Percentiles rank a stretch among this genome's conserved stretches.
These are phyloP conservation scores for Scutellaria barbata DNA, from an alignment of 257 asterid species.

Conservation along the genomic window DNA sequence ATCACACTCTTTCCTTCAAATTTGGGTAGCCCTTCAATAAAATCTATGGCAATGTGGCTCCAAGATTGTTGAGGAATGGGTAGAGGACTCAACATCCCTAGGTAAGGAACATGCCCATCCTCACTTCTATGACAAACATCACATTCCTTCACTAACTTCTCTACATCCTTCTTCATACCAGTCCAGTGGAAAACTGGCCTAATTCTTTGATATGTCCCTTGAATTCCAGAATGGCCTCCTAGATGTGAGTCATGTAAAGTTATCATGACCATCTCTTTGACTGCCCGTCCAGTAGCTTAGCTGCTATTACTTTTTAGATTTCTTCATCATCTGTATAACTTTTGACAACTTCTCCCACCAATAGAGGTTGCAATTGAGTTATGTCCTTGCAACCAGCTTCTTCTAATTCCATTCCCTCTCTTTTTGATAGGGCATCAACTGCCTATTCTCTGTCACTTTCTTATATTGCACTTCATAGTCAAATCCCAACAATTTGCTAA, in stretches of 20 bases:
- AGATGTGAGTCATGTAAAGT: too few species aligned
- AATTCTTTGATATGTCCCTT: neutral
- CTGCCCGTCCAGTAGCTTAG: too few species aligned
- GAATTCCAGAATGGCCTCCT: neutral
- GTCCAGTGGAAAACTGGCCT: neutral
- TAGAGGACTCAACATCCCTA: neutral
- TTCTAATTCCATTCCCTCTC: neutral
- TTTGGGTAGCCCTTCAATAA: slow-evolving; percentile 10
- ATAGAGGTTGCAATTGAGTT: too few species aligned
- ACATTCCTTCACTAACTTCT: neutral
- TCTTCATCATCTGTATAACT: too few species aligned
- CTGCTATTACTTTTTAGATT: too few species aligned
- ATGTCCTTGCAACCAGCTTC: neutral
- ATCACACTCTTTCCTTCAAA: neutral
- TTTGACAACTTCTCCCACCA: too few species aligned
- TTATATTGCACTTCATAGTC: neutral
- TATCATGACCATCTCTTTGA: too few species aligned
- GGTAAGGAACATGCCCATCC: neutral
- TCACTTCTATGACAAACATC: neutral
- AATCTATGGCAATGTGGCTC: neutral
- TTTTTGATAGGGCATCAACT: neutral
- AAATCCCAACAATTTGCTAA: too few species aligned
- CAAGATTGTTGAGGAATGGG: neutral
- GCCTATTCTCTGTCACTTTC: neutral
- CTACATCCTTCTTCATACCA: neutral